Evolutionary conservation across 31 red algal genomes (phyloP), one percentile per base, ranked within the genome.

Genomic region (Odonthalia washingtoniensis): DNA sequence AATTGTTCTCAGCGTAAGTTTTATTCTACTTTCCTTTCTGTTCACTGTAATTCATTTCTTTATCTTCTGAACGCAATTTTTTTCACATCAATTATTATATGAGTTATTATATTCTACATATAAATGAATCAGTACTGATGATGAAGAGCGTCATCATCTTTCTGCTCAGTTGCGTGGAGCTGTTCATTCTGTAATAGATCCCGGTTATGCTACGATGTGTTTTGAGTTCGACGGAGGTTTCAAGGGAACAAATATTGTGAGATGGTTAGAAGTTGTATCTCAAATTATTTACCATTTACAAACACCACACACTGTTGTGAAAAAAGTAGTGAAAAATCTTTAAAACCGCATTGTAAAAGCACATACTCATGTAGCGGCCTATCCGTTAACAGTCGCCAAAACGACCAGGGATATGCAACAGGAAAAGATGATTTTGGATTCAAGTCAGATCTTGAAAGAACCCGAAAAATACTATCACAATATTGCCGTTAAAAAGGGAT

Each of bases 231-330:
- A 92, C 33, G 40, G 72, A 28, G 87, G 92, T 40, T 97, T 99
- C 61, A 66, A 78, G 66, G 44, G 40, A 3, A 93, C 97, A 18
- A 91, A 97, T 63, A 87, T 91, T 45, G 90, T 91, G 16, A 89
- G 85, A 77, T 99, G 97, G 97, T 90, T 99, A 21, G 97, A 95
- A 66, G 97, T 99, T 41, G 94, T 99, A 37, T 94, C 97, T 12
- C 97, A 99, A 91, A 96, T 99, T 35, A 95, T 99, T 82, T 94
- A 94, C 49, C 94, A 94, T 0, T 82, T 99, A 41, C 89, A 99
- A 40, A 87, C 97, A 27, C 92, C 92, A 37, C 76, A 78, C 45
- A 42, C 70, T 63, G 69, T 77, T 36, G 95, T 99, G 28, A 80
- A 91, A 38, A 74, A 77, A 39, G 95, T 92, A 37, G 89, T 99